Conservation (phyloP, 139 green algal species). For the Closterium sp. region DNA sequence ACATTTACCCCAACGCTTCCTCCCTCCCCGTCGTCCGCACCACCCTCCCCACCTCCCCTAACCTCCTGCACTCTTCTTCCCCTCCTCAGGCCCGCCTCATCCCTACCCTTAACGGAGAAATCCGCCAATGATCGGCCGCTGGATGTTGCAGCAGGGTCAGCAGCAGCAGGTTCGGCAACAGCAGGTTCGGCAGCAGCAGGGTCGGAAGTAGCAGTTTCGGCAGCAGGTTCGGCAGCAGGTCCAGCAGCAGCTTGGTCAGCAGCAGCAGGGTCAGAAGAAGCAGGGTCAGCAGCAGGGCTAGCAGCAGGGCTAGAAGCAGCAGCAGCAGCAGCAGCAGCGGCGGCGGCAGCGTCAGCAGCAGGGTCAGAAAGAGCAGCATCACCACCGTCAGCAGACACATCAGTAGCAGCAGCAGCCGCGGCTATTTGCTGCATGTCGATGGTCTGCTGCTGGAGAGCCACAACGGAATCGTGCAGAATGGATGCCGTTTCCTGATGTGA, state of each 20-base stretch:
- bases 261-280: too few relatives aligned
- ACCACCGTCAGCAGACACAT: background rate
- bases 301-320: background rate
- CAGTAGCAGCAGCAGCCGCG: background rate
- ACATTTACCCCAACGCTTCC: background rate
- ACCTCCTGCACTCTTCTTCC: background rate
- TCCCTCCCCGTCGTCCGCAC: background rate
- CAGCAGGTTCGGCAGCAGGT: background rate
- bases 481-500: background rate
- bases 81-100: background rate
- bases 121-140: background rate
- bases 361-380: background rate
- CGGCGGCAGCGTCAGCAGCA: background rate
- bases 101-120: background rate
- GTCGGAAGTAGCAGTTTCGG: background rate
- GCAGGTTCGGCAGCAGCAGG: too few relatives aligned
- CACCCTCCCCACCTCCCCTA: background rate
- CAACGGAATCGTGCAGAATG: background rate
- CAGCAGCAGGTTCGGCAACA: too few relatives aligned
- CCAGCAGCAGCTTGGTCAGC: background rate
- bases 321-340: background rate
- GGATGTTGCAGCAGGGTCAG: background rate
- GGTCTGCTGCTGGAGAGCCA: background rate
- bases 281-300: too few relatives aligned
- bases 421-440: background rate